phyloP scores from a whole-genome alignment of 1,284 basidiomycete species.

The Irpex sp. region DNA sequence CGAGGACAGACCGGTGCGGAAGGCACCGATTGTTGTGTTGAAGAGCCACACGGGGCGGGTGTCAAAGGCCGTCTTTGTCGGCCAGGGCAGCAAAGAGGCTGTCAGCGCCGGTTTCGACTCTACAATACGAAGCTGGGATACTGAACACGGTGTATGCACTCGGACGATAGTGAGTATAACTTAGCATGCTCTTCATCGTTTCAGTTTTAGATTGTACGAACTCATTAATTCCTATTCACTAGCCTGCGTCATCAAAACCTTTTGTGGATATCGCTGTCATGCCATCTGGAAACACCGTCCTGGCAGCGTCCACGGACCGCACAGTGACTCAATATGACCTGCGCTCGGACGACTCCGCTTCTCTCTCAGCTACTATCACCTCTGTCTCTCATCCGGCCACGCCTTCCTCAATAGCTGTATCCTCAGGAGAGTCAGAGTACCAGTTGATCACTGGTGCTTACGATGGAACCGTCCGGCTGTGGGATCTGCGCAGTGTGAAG shows the following conservation, averaged over 20 bases:
- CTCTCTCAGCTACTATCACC: conserved; percentile 40
- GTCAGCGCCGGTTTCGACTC: conserved; percentile 75
- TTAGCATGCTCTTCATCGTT: not conserved
- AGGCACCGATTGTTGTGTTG: conserved; percentile 62
- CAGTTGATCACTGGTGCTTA: conserved; percentile 80
- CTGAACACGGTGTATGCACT: conserved; percentile 60
- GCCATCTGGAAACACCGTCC: conserved; percentile 35
- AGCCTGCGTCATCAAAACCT: conserved; percentile 67
- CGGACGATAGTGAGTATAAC: conserved; percentile 55
- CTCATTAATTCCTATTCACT: not conserved
- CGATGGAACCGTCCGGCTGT: conserved; percentile 77
- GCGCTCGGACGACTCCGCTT: conserved; percentile 34
- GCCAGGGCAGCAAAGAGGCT: conserved; percentile 30
- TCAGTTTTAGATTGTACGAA: not conserved
- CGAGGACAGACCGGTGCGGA: conserved; percentile 35
- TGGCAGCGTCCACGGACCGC: conserved; percentile 65
- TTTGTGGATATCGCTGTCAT: conserved; percentile 56
- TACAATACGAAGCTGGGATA: conserved; percentile 69
- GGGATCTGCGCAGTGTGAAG: conserved; percentile 77
- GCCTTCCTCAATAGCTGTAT: conserved; percentile 63
- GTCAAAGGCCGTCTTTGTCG: conserved; percentile 53
- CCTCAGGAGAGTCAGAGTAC: conserved; percentile 40
- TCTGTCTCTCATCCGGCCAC: conserved; percentile 66
- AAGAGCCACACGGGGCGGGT: conserved; percentile 73
- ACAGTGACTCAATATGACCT: conserved; percentile 64